phyloP scores from a whole-genome alignment of 768 basidiomycete species.

The Lactarius pseudohatsudake region DNA sequence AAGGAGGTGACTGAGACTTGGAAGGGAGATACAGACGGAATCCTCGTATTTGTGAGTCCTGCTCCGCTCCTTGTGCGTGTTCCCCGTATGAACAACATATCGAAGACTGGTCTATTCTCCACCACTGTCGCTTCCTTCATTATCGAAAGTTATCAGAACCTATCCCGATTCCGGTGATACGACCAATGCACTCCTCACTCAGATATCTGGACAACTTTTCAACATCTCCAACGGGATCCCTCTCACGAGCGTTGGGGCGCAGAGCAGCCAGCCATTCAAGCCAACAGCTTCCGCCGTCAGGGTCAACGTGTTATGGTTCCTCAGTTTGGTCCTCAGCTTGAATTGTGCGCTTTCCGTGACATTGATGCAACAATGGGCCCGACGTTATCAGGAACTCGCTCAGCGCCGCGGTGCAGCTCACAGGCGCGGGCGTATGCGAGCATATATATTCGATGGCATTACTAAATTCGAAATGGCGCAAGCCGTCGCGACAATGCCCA shows the following conservation, averaged over 20 bases:
- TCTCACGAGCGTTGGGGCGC: background rate
- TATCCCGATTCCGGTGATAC: constrained; percentile 12
- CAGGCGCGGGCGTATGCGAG: background rate
- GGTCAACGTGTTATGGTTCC: constrained; percentile 17
- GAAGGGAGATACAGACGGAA: constrained; percentile 15
- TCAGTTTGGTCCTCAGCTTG: constrained; percentile 12
- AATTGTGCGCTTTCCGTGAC: constrained; percentile 5
- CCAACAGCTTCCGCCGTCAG: constrained; percentile 6
- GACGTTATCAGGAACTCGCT: background rate
- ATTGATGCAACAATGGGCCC: constrained; percentile 20
- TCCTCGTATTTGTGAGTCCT: constrained; percentile 18
- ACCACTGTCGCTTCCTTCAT: constrained; percentile 24
- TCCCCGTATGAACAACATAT: background rate
- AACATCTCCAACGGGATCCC: background rate
- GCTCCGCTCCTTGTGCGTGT: background rate
- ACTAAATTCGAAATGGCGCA: background rate
- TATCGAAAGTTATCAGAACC: constrained; percentile 19
- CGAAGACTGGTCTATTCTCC: constrained; percentile 25
- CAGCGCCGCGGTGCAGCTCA: background rate
- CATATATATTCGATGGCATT: background rate
- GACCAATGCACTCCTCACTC: background rate
- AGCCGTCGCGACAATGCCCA: background rate
- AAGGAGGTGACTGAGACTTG: constrained; percentile 2
- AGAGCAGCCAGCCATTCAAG: background rate
- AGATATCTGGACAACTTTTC: background rate